phyloP scores from a whole-genome alignment of 371 early-diverging fungal genomes.

The Capniomyces stellatus region DNA sequence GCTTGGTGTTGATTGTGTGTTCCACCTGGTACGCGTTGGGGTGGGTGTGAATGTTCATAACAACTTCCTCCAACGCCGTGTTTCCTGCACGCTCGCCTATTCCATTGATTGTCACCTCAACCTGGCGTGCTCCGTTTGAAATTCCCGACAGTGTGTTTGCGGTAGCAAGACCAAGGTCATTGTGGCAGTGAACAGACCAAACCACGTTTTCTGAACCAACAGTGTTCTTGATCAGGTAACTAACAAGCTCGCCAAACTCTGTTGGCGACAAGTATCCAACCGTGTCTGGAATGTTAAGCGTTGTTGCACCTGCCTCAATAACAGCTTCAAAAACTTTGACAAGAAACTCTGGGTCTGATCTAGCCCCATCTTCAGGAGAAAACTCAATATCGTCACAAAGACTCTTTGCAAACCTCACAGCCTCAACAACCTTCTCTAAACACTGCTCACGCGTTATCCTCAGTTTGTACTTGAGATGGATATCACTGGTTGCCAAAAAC shows the following conservation, averaged over 20 bases:
- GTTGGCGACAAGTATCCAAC: constrained; percentile 86
- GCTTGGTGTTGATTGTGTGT: constrained; percentile 71
- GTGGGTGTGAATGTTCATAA: constrained; percentile 85
- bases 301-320: constrained; percentile 85
- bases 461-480: constrained; percentile 84
- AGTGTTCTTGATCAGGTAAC: constrained; percentile 57
- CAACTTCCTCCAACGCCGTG: constrained; percentile 86
- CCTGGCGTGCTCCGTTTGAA: constrained; percentile 78
- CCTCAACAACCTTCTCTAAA: constrained; percentile 58
- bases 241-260: constrained; percentile 71
- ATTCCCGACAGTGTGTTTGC: constrained; percentile 89
- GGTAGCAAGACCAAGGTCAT: constrained; percentile 90
- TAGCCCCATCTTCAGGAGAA: constrained; percentile 85
- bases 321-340: constrained; percentile 66
- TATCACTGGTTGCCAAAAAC: constrained; percentile 89
- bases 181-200: constrained; percentile 92
- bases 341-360: constrained; percentile 74
- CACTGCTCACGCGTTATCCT: constrained; percentile 77
- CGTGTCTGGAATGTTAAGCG: constrained; percentile 91
- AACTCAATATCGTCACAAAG: constrained; percentile 65
- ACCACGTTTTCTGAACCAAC: constrained; percentile 49
- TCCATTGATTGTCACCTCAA: constrained; percentile 93
- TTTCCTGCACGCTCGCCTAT: constrained; percentile 98
- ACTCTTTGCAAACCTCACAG: constrained; percentile 57
- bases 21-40: constrained; percentile 64